A percentile compares a stretch with the other conserved stretches of the same genome.
Evolutionary conservation across 163 green algal genomes (phyloP).

Genomic region (Coccomyxa subellipsoidea): DNA sequence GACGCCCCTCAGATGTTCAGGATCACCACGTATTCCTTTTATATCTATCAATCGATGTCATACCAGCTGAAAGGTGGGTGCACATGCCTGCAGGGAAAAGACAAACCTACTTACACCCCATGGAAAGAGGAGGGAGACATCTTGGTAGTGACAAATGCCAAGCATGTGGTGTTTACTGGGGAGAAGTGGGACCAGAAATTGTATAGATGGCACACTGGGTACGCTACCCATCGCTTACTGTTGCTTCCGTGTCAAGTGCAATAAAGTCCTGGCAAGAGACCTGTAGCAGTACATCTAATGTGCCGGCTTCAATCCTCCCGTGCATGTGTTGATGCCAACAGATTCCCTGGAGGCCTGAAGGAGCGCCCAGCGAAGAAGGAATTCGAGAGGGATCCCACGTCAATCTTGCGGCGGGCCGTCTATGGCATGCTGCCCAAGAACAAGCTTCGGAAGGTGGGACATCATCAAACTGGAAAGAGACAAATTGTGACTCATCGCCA

Average conservation of each 20-base stretch:
- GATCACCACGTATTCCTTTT: too few relatives aligned
- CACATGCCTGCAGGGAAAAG: conserved; percentile 80
- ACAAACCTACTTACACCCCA: conserved; percentile 93
- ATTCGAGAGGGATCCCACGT: conserved; percentile 68
- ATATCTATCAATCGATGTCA: neutral
- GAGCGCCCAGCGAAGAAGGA: conserved; percentile 71
- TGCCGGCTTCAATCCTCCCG: too few relatives aligned
- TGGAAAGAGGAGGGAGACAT: conserved; percentile 85
- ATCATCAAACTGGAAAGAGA: too few relatives aligned
- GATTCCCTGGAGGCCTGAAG: conserved; percentile 90
- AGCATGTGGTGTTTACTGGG: conserved; percentile 85
- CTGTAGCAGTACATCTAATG: too few relatives aligned
- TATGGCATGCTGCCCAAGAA: conserved; percentile 97
- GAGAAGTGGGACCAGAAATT: conserved; percentile 94
- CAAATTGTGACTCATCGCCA: too few relatives aligned
- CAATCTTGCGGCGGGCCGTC: conserved; percentile 82
- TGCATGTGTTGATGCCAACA: conserved; percentile 29
- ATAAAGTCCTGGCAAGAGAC: too few relatives aligned
- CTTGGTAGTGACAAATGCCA: conserved; percentile 94
- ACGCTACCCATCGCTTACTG: neutral
- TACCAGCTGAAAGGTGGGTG: too few relatives aligned
- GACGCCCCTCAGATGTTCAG: too few relatives aligned
- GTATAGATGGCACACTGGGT: conserved; percentile 94
- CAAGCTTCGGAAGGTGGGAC: conserved; percentile 65
- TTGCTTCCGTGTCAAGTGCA: neutral